Base-by-base conservation (phyloP, 352 stramenopile species). In the Thalassiosira tumida region DNA sequence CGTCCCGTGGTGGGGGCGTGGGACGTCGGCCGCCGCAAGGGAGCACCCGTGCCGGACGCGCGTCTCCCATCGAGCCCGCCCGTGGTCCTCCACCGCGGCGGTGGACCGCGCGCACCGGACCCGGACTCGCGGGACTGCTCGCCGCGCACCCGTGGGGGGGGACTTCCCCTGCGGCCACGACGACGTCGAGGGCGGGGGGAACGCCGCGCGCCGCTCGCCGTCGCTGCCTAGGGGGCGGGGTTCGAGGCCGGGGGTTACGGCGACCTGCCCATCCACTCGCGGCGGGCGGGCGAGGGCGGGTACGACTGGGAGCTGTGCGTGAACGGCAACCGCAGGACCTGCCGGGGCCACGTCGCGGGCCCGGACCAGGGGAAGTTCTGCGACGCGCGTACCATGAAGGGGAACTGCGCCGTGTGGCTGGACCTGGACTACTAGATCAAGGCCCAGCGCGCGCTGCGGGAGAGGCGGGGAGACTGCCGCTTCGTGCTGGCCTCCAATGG, bases 391-490 rank as follows among this genome's bases (percentile, higher is more conserved):
- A 93, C 87, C 3, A 93, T 93, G 81, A 93, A 93, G 43, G 87
- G 87, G 17, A 93, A 93, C 79, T 93, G 87, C 76, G 87, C 87
- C 29, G 40, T 84, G 35, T 93, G 87, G 87, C 50, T 93, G 41
- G 87, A 93, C 88, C 72, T 93, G 21, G 73, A 89, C 37, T 93
- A 89, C 72, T 82, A 93, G 81, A 84, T 93, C 33, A 93, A 93
- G 87, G 86, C 81, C 26, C 89, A 87, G 59, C 84, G 31, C 51
- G 69, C 64, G 14, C 43, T 89, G 41, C 87, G 87, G 43, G 80
- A 77, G n/a, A 87, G 84, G 21, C 17, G 87, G 59, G 80, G 67
- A 64, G 81, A 93, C 33, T 93, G 89, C 47, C 78, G 69, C 37
- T 93, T 93, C 73, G 87, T 93, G 15, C 69, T 93, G 64, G 82